A percentile compares a stretch with the other conserved stretches of the same genome.
phyloP scores from a whole-genome alignment of 345 rosid genomes.

The Aquilaria yunnanensis region DNA sequence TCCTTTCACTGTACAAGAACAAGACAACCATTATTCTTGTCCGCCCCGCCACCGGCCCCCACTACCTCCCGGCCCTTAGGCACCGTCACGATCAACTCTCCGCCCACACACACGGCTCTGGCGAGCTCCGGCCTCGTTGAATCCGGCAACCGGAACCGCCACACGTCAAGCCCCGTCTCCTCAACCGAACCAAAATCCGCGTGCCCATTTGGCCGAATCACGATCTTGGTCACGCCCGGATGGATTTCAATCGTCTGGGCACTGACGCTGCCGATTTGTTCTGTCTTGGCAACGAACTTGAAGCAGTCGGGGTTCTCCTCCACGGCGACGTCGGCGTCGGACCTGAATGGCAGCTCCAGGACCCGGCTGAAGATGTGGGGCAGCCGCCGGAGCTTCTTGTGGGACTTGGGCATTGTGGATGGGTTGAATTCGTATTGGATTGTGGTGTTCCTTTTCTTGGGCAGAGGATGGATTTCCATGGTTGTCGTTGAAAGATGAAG shows the following conservation, averaged over 20 bases:
- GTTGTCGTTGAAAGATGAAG: conserved; percentile 1
- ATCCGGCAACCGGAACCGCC: conserved; percentile 83
- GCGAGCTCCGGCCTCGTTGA: conserved; percentile 80
- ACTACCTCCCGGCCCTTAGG: conserved; percentile 50
- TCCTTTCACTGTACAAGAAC: conserved; percentile 74
- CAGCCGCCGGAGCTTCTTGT: conserved; percentile 73
- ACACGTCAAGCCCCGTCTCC: conserved; percentile 73
- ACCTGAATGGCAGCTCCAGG: conserved; percentile 78
- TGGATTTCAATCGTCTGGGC: conserved; percentile 72
- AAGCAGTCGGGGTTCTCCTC: conserved; percentile 70
- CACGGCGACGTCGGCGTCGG: conserved; percentile 71
- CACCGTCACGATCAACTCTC: conserved; percentile 75
- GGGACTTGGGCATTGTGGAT: conserved; percentile 19
- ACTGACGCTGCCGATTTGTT: conserved; percentile 52
- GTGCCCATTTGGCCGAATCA: conserved; percentile 60
- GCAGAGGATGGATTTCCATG: conserved; percentile 81
- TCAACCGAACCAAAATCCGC: conserved; percentile 44
- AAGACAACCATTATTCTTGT: conserved; percentile 43
- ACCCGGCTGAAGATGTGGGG: conserved; percentile 86
- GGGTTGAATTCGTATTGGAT: conserved; percentile 34
- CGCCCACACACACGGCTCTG: conserved; percentile 53
- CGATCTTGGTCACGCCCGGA: conserved; percentile 79
- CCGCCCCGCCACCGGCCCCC: conserved; percentile 3
- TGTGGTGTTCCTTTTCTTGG: conserved; percentile 49
- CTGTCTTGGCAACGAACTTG: conserved; percentile 70